Evolutionary conservation across 2,329 filamentous ascomycete species (phyloP).

Genomic region (Ophiocordyceps polyrhachis-furcata): DNA sequence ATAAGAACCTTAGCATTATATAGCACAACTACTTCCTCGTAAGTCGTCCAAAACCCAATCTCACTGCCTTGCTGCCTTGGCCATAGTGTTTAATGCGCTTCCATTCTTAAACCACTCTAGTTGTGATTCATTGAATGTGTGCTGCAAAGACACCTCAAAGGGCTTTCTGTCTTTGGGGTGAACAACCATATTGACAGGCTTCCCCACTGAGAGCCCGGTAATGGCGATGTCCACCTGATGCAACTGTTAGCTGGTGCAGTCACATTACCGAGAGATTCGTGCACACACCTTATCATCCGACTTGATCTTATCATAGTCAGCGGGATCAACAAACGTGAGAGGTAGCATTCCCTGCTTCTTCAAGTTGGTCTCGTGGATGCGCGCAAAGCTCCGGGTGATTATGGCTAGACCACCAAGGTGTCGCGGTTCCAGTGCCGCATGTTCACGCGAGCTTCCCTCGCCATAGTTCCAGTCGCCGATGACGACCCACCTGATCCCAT

Average conservation of each 20-base stretch:
- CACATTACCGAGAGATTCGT: too few species aligned
- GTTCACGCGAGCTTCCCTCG: slow-evolving; percentile 74
- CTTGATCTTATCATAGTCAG: slow-evolving; percentile 68
- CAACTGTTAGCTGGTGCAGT: neutral
- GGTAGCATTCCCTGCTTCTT: slow-evolving; percentile 97
- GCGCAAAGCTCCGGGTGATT: slow-evolving; percentile 73
- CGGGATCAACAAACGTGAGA: slow-evolving; percentile 73
- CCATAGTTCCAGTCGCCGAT: slow-evolving; percentile 97
- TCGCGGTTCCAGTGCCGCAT: slow-evolving; percentile 77
- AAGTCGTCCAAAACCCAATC: neutral
- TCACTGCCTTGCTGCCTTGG: slow-evolving; percentile 36
- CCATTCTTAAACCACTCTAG: slow-evolving; percentile 99
- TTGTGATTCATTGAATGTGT: slow-evolving; percentile 97
- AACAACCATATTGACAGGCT: slow-evolving; percentile 80
- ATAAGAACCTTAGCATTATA: too few species aligned
- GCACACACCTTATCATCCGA: slow-evolving; percentile 43
- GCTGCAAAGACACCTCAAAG: slow-evolving; percentile 69
- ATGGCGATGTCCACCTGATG: slow-evolving; percentile 56
- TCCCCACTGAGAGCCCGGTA: slow-evolving; percentile 79
- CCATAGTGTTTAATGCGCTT: slow-evolving; percentile 96
- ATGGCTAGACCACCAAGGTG: slow-evolving; percentile 76
- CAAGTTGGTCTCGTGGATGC: slow-evolving; percentile 88
- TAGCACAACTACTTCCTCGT: too few species aligned
- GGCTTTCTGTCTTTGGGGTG: slow-evolving; percentile 73
- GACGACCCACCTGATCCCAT: slow-evolving; percentile 70